Conservation (phyloP, 331 rosid species). For the Erythrophleum ivorense region DNA sequence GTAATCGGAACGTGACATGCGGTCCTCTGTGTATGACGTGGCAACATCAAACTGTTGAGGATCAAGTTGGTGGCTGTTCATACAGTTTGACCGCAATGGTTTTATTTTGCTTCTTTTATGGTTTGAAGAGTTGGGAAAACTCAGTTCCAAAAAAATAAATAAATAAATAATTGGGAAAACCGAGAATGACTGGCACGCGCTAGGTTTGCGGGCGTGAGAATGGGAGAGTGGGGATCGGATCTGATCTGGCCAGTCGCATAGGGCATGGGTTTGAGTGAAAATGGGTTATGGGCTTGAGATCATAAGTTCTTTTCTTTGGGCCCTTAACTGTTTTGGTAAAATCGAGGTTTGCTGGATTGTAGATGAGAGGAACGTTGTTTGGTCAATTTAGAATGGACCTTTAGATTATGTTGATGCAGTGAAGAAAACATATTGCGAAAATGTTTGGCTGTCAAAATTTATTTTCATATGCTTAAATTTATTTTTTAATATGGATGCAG, state of each 20-base stretch:
- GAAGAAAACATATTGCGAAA: too few species aligned
- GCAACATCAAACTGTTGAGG: conserved; percentile 38
- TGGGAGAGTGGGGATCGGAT: background rate
- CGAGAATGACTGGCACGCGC: conserved; percentile 39
- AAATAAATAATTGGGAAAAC: conserved; percentile 9
- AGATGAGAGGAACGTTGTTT: background rate
- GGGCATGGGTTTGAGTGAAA: background rate
- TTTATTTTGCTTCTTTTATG: background rate
- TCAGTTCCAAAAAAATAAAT: background rate
- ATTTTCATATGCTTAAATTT: too few species aligned
- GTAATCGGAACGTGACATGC: background rate
- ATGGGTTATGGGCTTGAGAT: background rate
- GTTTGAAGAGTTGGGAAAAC: conserved; percentile 16
- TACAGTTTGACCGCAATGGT: conserved; percentile 39
- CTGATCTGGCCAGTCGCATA: background rate
- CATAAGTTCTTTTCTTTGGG: background rate
- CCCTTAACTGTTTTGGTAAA: conserved; percentile 3
- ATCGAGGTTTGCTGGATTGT: background rate
- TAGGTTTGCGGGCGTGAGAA: background rate
- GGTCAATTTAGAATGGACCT: background rate
- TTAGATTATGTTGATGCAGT: too few species aligned
- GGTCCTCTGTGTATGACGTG: conserved; percentile 40
- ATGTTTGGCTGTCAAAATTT: too few species aligned
- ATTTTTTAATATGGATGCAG: too few species aligned
- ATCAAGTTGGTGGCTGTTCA: background rate